Percentiles rank a stretch among this genome's conserved stretches.
These are phyloP conservation scores for Populus trichocarpa DNA, from an alignment of 441 rosid species.

Conservation along the genomic window DNA sequence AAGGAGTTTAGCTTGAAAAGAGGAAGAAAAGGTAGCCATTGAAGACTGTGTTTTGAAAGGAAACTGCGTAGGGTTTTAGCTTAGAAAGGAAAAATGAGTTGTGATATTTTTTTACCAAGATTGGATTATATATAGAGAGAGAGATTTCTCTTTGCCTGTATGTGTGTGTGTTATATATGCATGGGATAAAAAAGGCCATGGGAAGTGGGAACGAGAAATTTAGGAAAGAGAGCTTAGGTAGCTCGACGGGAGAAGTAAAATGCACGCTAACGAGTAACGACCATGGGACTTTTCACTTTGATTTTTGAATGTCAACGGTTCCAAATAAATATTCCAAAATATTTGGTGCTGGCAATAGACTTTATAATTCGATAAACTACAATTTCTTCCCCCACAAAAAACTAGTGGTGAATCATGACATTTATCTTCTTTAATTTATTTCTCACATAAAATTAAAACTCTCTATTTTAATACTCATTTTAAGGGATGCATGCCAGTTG, in stretches of 20 bases:
- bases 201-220: slow-evolving; percentile 24
- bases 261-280: slow-evolving; percentile 52
- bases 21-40: slow-evolving; percentile 15
- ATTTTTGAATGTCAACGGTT: slow-evolving; percentile 37
- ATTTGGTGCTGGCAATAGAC: slow-evolving; percentile 29
- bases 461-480: too few species aligned
- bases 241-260: slow-evolving; percentile 30
- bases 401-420: too few species aligned
- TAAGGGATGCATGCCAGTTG: background rate
- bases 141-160: slow-evolving; percentile 10
- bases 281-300: slow-evolving; percentile 21
- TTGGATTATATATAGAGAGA: background rate
- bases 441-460: too few species aligned
- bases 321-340: background rate
- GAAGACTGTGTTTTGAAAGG: background rate
- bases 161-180: background rate
- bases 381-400: too few species aligned
- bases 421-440: too few species aligned
- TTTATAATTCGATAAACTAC: background rate
- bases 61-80: slow-evolving; percentile 5
- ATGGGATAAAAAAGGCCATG: background rate
- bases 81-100: background rate
- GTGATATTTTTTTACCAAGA: background rate
- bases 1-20: slow-evolving; percentile 4
- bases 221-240: slow-evolving; percentile 22